Base-by-base conservation (phyloP, 306 rosid species). In the Gillenia trifoliata region DNA sequence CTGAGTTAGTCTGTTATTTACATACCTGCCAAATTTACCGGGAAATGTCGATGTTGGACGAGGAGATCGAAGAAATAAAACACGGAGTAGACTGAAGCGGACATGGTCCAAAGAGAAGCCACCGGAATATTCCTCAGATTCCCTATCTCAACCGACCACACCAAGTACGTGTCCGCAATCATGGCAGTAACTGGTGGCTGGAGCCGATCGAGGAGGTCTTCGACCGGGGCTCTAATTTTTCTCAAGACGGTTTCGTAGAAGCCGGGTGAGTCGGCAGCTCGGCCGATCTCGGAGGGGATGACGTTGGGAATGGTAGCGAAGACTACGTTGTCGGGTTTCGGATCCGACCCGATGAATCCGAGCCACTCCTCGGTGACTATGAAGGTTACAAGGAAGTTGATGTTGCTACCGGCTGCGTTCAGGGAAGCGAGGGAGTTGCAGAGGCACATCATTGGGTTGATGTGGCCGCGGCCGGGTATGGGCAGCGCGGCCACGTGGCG, bases 401-500 rank as follows among this genome's bases (percentile, higher is more conserved):
- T n/a, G 28, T 54, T 67, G 22, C 19, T 26, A 23, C 3, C 8
- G 71, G 54, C n/a, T 17, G 57, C 8, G 15, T 54, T n/a, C 9
- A 67, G 4, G n/a, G 70, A 43, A 19, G 23, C 38, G 13, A 66
- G 45, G 33, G 52, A 66, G 36, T 80, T n/a, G 63, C 74, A 70
- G 63, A 70, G 74, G n/a, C 30, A 28, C 45, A 70, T 50, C 74
- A 70, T 70, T 40, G 74, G 60, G 84, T 87, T 87, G 67, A 87
- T 72, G 76, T 87, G 91, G 45, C 91, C 87, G 33, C 88, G 47
- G 41, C 85, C 86, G 2, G 92, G 89, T 47, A 60, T 75, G 9
- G 88, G 92, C 70, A 85, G 41, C 6, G 84, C 92, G 43, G 77
- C 86, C 12, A 88, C 55, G 68, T 88, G 92, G 74, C 75, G 71